Evolutionary conservation across 352 stramenopile species (phyloP), one percentile per base, ranked within the genome.

Genomic region (Phytopythium mirpurense): DNA sequence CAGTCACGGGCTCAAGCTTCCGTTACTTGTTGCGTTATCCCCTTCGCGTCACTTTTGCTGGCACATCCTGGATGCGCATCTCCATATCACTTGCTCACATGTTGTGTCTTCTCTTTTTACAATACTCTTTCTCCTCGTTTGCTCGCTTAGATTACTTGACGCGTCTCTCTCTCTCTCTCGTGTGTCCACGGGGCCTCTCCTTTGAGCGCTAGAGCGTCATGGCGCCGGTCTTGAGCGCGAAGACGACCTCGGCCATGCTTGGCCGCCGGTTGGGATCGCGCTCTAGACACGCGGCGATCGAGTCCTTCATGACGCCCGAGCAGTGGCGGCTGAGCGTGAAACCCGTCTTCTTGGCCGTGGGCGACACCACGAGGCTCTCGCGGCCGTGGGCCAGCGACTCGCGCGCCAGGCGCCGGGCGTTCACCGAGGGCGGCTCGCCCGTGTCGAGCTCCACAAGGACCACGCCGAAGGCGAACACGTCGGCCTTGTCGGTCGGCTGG

Each of bases 391-490:
- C 34, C 0, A 40, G 10, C 38, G 58, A 55, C 26, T 75, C 62
- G 55, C 74, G 72, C 18, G 67, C 59, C 23, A 79, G 55, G 1
- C 66, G 75, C 31, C 70, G 56, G 19, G 72, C 65, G 55, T 93
- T 86, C 51, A 80, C 67, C 36, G 85, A 70, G 0, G 80, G 83
- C 24, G 74, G 83, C 55, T 88, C 75, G 19, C 78, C 76, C 6
- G 79, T 74, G 48, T 88, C 78, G 26, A 93, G 69, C 54, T 93
- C 83, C 24, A 90, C 80, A 31, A 93, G 72, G 24, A 91, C 57
- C 21, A 93, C 78, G 29, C 80, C 83, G 48, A 93, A 87, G 43
- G 83, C 67, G 59, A 82, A 93, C 16, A 90, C 76, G 26, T 93
- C 80, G 16, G 80, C 70, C 57, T 72, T 78, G 32, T 89, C 80